A percentile compares a stretch with the other conserved stretches of the same genome.
These are phyloP conservation scores for Babesia ovis DNA, from an alignment of 169 alveolate species.

Conservation along the genomic window DNA sequence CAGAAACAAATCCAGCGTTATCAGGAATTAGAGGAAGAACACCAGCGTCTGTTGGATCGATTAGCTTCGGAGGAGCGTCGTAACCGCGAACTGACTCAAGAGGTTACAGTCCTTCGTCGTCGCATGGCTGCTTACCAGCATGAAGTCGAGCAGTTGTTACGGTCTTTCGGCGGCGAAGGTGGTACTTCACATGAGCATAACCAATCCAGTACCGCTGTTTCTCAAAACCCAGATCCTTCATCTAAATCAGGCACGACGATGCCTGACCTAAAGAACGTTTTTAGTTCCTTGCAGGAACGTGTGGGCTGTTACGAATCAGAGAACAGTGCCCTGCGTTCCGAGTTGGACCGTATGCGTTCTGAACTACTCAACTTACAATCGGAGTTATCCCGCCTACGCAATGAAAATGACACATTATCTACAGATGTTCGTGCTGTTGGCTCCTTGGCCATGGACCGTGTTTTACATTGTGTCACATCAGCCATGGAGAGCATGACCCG, in stretches of 20 bases:
- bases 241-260: constrained; percentile 3
- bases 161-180: neutral
- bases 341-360: constrained; percentile 3
- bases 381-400: constrained; percentile 4
- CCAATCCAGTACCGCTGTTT: constrained; percentile 11
- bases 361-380: neutral
- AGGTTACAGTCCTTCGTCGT: constrained; percentile 1
- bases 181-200: neutral
- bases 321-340: constrained; percentile 9
- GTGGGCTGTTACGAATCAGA: constrained; percentile 13
- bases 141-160: constrained; percentile 17
- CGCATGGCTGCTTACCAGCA: constrained; percentile 16
- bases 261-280: constrained; percentile 10
- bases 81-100: constrained; percentile 20
- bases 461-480: constrained; percentile 2
- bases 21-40: constrained; percentile 1
- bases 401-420: neutral
- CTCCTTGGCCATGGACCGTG: constrained; percentile 10
- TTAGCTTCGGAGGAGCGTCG: constrained; percentile 26
- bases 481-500: constrained; percentile 15
- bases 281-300: constrained; percentile 6
- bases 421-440: constrained; percentile 19
- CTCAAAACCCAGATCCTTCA: neutral
- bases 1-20: constrained; percentile 42
- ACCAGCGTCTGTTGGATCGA: constrained; percentile 7